phyloP scores from a whole-genome alignment of 176 grass and related monocot genomes.

The Canna indica region DNA sequence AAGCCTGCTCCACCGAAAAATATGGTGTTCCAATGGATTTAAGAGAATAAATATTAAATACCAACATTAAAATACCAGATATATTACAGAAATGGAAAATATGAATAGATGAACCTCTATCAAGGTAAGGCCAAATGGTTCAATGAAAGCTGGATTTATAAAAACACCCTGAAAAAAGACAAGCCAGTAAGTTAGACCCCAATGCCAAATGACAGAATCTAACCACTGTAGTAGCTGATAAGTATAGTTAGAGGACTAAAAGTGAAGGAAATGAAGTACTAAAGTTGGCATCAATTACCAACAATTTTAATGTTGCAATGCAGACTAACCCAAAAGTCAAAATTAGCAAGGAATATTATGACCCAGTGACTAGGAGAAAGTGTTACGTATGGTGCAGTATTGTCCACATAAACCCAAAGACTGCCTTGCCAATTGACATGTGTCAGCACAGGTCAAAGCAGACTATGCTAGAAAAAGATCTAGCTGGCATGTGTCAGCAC shows the following conservation, averaged over 20 bases:
- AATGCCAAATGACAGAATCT: background rate
- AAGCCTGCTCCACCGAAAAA: slow-evolving; percentile 34
- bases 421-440: background rate
- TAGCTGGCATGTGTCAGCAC: background rate
- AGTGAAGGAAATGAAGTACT: background rate
- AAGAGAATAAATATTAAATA: background rate
- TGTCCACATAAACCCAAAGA: background rate
- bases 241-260: background rate
- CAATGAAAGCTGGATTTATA: slow-evolving; percentile 92
- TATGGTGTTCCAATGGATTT: slow-evolving; percentile 11
- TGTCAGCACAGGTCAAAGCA: background rate
- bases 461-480: background rate
- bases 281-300: background rate
- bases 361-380: background rate
- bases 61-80: background rate
- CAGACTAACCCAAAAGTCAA: background rate
- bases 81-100: slow-evolving; percentile 14
- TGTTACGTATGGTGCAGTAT: background rate
- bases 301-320: background rate
- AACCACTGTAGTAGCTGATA: background rate
- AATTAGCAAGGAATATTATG: background rate
- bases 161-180: slow-evolving; percentile 73
- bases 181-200: background rate
- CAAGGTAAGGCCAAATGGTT: slow-evolving; percentile 98
- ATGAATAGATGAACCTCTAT: slow-evolving; percentile 58